These are phyloP conservation scores for Trametes maxima DNA, from an alignment of 768 basidiomycete species.

Conservation along the genomic window DNA sequence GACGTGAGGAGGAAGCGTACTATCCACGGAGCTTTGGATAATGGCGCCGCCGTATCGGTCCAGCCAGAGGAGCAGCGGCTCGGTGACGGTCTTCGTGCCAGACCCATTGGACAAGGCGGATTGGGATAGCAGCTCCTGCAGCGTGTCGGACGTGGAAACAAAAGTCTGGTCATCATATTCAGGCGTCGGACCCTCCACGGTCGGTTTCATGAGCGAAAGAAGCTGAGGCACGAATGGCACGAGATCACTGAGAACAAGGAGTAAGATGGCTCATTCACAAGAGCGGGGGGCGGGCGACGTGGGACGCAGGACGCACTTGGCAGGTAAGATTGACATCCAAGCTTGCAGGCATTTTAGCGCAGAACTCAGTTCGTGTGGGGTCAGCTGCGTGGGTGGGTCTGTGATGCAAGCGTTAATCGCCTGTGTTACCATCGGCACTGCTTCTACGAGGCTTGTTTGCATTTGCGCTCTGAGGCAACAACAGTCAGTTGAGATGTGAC, in stretches of 20 bases:
- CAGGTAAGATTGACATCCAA: constrained; percentile 75
- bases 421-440: constrained; percentile 70
- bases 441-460: constrained; percentile 64
- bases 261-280: background rate
- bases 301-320: constrained; percentile 50
- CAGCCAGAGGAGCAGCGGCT: constrained; percentile 85
- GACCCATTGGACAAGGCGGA: constrained; percentile 73
- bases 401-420: constrained; percentile 63
- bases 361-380: constrained; percentile 56
- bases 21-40: constrained; percentile 38
- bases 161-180: constrained; percentile 56
- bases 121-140: constrained; percentile 78
- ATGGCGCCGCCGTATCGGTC: constrained; percentile 56
- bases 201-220: constrained; percentile 45
- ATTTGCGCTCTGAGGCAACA: constrained; percentile 55
- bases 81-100: constrained; percentile 72
- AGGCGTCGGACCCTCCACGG: constrained; percentile 17
- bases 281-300: too few species aligned
- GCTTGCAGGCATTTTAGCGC: constrained; percentile 81
- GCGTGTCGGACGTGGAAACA: constrained; percentile 63
- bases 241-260: constrained; percentile 54
- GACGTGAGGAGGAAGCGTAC: constrained; percentile 32
- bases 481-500: constrained; percentile 1
- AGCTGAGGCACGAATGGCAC: constrained; percentile 70
- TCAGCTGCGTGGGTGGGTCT: constrained; percentile 34